Evolutionary conservation across 345 rosid species (phyloP), one percentile per base, ranked within the genome.

Genomic region (Reutealis trisperma): DNA sequence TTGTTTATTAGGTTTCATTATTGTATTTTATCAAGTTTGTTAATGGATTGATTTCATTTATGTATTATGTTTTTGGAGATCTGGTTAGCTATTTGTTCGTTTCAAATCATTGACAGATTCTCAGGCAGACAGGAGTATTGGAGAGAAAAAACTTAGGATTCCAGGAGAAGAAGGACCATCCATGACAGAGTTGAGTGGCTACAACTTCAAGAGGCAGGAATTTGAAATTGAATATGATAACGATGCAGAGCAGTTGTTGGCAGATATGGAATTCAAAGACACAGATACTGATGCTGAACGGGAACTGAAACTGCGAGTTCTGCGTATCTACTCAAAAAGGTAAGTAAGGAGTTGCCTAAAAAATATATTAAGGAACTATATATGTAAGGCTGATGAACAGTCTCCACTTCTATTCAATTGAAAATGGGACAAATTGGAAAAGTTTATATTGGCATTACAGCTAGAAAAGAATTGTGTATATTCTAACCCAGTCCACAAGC

Each of bases 211-310:
- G 89, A 89, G 99, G 85, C 87, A 87, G 83, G 99, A 96, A 81
- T 93, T 96, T 88, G 99, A 96, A 85, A 78, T 91, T 75, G 99
- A 92, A 85, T 89, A 93, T 73, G 99, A 96, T 78, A 93, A 96
- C 64, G 97, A 96, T 81, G 98, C 99, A 13, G 98, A 96, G 88
- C 97, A 90, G 72, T 81, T 92, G 78, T 87, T 93, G 61, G 97
- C 96, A 51, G 98, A 93, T 78, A 96, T 93, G 99, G 99, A 96
- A 71, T 96, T 96, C 81, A 86, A 84, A 83, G 96, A 92, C 42
- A 78, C 86, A 52, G 97, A 96, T 78, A 80, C 92, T 47, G 87
- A 88, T 82, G 88, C 91, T 75, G 99, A 96, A 83, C 90, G 76
- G 58, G 93, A 90, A 73, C 73, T 91, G 77, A 96, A 96, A 84